Percentiles rank a stretch among this genome's conserved stretches.
Conservation (phyloP, 1,284 basidiomycete genomes). For the Fomes fomentarius region DNA sequence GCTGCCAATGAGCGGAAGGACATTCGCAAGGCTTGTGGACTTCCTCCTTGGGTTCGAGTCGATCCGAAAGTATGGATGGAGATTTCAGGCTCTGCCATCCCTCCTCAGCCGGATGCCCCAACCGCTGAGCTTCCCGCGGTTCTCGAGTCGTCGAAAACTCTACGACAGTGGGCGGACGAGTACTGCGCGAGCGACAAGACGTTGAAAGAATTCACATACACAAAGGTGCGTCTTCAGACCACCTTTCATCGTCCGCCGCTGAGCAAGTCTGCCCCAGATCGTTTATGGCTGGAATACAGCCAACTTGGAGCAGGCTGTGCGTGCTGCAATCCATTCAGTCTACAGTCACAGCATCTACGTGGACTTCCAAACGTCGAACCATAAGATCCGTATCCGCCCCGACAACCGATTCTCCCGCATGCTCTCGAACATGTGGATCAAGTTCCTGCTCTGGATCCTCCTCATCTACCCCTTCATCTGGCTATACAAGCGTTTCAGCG, state of each 20-base stretch:
- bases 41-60: conserved; percentile 38
- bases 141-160: conserved; percentile 52
- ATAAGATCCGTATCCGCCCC: conserved; percentile 61
- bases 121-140: conserved; percentile 19
- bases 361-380: conserved; percentile 45
- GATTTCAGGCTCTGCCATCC: too few relatives aligned
- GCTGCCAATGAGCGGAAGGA: conserved; percentile 24
- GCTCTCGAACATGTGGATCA: conserved; percentile 67
- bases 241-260: background rate
- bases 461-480: conserved; percentile 76
- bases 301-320: conserved; percentile 55
- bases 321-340: conserved; percentile 48
- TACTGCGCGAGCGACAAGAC: conserved; percentile 62
- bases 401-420: conserved; percentile 61
- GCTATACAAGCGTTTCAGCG: conserved; percentile 65
- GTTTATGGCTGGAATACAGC: conserved; percentile 73
- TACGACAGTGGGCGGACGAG: conserved; percentile 73
- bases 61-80: conserved; percentile 12
- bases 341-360: conserved; percentile 58
- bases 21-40: conserved; percentile 25
- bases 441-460: conserved; percentile 62
- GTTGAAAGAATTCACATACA: conserved; percentile 69
- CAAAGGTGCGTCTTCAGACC: conserved; percentile 44
- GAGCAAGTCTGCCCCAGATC: conserved; percentile 38
- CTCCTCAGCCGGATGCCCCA: background rate